These are phyloP conservation scores for Coniochaeta pulveracea DNA, from an alignment of 2,329 filamentous ascomycete species.

Conservation along the genomic window DNA sequence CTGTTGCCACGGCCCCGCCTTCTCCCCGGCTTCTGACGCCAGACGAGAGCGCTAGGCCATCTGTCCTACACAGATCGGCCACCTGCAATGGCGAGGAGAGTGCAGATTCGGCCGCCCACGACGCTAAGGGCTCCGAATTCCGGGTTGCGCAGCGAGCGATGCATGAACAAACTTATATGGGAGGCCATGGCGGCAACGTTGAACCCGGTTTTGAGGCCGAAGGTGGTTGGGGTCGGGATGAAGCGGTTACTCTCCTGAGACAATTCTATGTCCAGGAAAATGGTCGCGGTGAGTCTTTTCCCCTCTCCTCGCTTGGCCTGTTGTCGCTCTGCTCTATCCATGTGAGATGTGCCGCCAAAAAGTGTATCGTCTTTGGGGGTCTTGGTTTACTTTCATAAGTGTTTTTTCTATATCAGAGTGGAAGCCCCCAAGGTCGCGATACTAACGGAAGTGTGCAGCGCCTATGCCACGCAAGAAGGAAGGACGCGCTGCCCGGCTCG, in stretches of 20 bases:
- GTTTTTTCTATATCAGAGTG: too few species aligned
- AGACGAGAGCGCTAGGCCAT: slow-evolving; percentile 15
- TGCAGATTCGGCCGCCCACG: slow-evolving; percentile 4
- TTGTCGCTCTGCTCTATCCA: neutral
- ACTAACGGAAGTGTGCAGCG: slow-evolving; percentile 21
- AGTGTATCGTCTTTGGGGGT: too few species aligned
- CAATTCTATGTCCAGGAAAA: slow-evolving; percentile 98
- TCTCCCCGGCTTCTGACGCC: slow-evolving; percentile 15
- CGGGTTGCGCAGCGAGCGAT: slow-evolving; percentile 3
- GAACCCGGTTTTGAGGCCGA: slow-evolving; percentile 73
- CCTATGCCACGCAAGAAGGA: slow-evolving; percentile 44
- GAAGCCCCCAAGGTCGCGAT: neutral
- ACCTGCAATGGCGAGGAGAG: slow-evolving; percentile 7
- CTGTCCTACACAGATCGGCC: slow-evolving; percentile 10
- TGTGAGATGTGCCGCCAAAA: neutral
- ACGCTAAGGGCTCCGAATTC: slow-evolving; percentile 6
- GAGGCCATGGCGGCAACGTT: slow-evolving; percentile 53
- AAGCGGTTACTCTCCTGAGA: slow-evolving; percentile 83
- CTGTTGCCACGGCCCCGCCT: slow-evolving; percentile 28
- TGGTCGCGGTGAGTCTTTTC: slow-evolving; percentile 55
- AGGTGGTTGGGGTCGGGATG: slow-evolving; percentile 79
- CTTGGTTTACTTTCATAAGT: too few species aligned
- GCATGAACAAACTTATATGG: slow-evolving; percentile 12
- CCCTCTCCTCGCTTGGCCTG: neutral
- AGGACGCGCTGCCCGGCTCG: slow-evolving; percentile 40